Evolutionary conservation across 2,329 filamentous ascomycete genomes (phyloP).

Genomic region (Ophiocordyceps robertsii): DNA sequence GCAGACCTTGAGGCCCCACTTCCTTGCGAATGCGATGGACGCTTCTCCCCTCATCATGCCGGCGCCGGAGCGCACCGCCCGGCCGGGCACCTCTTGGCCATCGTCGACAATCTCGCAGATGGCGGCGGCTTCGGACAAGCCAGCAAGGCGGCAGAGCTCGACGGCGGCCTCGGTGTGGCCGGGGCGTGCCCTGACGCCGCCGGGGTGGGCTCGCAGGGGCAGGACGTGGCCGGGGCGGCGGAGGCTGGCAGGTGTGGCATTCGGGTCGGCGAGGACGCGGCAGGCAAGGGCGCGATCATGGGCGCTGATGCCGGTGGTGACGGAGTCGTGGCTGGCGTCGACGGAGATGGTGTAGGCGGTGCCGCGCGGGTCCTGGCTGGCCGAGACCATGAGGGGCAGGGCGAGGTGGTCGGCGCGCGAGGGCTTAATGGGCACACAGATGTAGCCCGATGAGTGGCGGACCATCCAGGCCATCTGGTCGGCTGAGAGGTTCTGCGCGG

Average conservation of each 20-base stretch:
- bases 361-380: slow-evolving; percentile 66
- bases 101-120: slow-evolving; percentile 91
- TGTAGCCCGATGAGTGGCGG: slow-evolving; percentile 76
- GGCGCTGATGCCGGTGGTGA: slow-evolving; percentile 83
- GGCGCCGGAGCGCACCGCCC: slow-evolving; percentile 49
- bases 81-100: slow-evolving; percentile 57
- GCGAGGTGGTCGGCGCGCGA: slow-evolving; percentile 55
- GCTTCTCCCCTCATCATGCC: slow-evolving; percentile 88
- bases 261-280: slow-evolving; percentile 58
- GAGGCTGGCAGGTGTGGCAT: slow-evolving; percentile 46
- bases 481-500: slow-evolving; percentile 69
- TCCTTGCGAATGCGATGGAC: slow-evolving; percentile 75
- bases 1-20: slow-evolving; percentile 83
- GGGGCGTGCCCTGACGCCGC: slow-evolving; percentile 64
- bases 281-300: slow-evolving; percentile 77
- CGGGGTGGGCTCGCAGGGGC: slow-evolving; percentile 64
- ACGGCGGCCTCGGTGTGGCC: slow-evolving; percentile 92
- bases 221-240: slow-evolving; percentile 82
- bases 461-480: slow-evolving; percentile 95
- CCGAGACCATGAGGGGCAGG: slow-evolving; percentile 78
- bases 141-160: slow-evolving; percentile 77
- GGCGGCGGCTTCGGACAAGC: slow-evolving; percentile 62
- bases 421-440: slow-evolving; percentile 74
- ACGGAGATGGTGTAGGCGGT: slow-evolving; percentile 91
- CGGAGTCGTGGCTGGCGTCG: slow-evolving; percentile 58